Conservation (phyloP, 352 stramenopile genomes). For the Hyaloperonospora brassicae region DNA sequence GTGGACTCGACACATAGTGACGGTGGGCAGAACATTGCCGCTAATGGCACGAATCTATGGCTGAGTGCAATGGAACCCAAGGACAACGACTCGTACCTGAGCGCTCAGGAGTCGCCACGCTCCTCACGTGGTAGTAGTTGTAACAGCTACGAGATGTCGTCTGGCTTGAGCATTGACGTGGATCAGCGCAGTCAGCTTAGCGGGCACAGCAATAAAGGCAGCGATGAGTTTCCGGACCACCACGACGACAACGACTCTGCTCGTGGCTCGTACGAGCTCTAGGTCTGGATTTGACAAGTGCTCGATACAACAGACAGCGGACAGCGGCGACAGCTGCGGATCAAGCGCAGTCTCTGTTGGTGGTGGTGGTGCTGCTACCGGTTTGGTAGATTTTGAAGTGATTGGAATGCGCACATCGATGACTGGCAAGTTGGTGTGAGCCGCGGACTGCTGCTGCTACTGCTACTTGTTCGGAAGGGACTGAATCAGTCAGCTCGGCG, state of each 20-base stretch:
- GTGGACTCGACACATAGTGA: conserved; percentile 24
- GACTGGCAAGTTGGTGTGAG: conserved; percentile 16
- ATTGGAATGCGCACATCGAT: conserved; percentile 23
- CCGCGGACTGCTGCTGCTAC: not conserved
- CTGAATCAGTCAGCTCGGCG: conserved; percentile 12
- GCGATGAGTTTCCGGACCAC: conserved; percentile 68
- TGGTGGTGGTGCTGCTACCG: conserved; percentile 2
- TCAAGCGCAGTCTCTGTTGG: conserved; percentile 14
- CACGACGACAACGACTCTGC: conserved; percentile 57
- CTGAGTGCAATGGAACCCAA: conserved; percentile 77
- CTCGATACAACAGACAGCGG: conserved; percentile 14
- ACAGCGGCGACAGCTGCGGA: conserved; percentile 9
- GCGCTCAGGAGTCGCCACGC: conserved; percentile 41
- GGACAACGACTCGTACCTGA: conserved; percentile 66
- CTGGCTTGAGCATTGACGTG: conserved; percentile 21
- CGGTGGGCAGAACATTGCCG: conserved; percentile 6
- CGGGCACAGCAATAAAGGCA: conserved; percentile 52
- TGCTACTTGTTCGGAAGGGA: conserved; percentile 21
- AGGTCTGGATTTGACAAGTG: conserved; percentile 20
- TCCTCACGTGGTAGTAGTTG: conserved; percentile 42
- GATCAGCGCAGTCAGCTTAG: conserved; percentile 70
- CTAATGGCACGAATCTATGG: conserved; percentile 63
- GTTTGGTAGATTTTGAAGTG: conserved; percentile 18
- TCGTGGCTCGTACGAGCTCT: conserved; percentile 75
- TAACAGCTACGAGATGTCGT: conserved; percentile 55